Evolutionary conservation across 2,329 filamentous ascomycete genomes (phyloP).

Genomic region (Leptographium flavum): DNA sequence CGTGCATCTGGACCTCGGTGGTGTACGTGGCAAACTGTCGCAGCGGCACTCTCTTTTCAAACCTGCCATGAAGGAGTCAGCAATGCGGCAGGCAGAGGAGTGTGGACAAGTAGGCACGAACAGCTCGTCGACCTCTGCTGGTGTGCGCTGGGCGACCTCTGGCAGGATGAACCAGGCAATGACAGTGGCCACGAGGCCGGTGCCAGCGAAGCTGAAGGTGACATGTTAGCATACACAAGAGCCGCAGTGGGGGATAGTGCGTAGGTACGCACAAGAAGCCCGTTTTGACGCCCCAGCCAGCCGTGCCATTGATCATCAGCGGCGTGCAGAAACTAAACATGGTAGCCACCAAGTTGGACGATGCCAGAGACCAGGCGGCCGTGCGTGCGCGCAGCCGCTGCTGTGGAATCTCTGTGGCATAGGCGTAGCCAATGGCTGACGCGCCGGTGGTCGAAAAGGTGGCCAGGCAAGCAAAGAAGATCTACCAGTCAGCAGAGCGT

Average conservation of each 20-base stretch:
- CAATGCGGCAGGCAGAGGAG: too few species aligned
- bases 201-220: conserved; percentile 18
- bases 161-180: conserved; percentile 24
- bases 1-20: conserved; percentile 6
- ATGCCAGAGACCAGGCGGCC: conserved; percentile 22
- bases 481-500: conserved; percentile 12
- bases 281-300: conserved; percentile 28
- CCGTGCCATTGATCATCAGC: conserved; percentile 25
- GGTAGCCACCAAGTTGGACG: conserved; percentile 24
- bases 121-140: conserved; percentile 24
- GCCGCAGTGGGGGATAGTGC: too few species aligned
- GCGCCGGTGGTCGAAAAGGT: conserved; percentile 27
- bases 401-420: conserved; percentile 24
- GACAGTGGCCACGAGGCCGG: conserved; percentile 17
- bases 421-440: conserved; percentile 27
- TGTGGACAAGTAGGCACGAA: conserved; percentile 6
- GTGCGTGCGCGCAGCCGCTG: conserved; percentile 26
- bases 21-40: conserved; percentile 6
- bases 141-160: conserved; percentile 20
- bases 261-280: conserved; percentile 26
- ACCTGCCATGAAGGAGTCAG: background rate
- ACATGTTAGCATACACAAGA: background rate
- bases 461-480: conserved; percentile 26
- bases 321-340: conserved; percentile 31
- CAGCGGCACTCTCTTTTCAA: conserved; percentile 5